These are phyloP conservation scores for Alternaria sp. DNA, from an alignment of 2,329 filamentous ascomycete species.

Conservation along the genomic window DNA sequence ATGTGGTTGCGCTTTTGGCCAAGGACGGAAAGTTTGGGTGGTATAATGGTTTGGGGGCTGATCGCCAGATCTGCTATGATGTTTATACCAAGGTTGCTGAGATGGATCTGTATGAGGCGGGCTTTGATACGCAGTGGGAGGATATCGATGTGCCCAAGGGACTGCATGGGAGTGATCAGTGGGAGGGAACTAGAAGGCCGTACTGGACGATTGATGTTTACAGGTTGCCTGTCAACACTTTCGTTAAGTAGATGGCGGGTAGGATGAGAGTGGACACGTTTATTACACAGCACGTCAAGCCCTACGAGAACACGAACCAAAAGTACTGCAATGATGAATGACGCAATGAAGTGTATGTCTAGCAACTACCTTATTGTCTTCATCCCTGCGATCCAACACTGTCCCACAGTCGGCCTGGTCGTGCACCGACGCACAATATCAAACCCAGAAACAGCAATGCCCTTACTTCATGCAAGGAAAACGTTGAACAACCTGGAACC, in stretches of 20 bases:
- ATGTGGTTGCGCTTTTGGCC: slow-evolving; percentile 43
- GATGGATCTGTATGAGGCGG: slow-evolving; percentile 45
- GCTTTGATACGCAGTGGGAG: slow-evolving; percentile 47
- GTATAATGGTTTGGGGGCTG: slow-evolving; percentile 48
- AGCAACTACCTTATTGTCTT: not conserved
- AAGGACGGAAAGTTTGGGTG: slow-evolving; percentile 45
- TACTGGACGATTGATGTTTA: slow-evolving; percentile 49
- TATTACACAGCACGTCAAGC: not conserved
- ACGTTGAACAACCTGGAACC: not conserved
- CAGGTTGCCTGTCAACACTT: slow-evolving; percentile 44
- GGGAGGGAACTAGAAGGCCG: slow-evolving; percentile 43
- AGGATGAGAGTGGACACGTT: not conserved
- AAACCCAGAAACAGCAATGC: not conserved
- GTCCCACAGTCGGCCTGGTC: not conserved
- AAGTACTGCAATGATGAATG: not conserved
- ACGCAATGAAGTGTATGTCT: not conserved
- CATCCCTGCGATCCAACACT: not conserved
- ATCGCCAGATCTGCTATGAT: slow-evolving; percentile 50
- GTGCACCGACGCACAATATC: not conserved
- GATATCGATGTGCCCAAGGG: slow-evolving; percentile 42
- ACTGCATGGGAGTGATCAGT: slow-evolving; percentile 44
- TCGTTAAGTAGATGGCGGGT: slow-evolving; percentile 30
- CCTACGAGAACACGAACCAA: not conserved
- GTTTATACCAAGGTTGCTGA: slow-evolving; percentile 49
- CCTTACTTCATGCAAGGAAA: not conserved